Evolutionary conservation across 352 stramenopile species (phyloP).

Genomic region (Phytophthora pseudosyringae): DNA sequence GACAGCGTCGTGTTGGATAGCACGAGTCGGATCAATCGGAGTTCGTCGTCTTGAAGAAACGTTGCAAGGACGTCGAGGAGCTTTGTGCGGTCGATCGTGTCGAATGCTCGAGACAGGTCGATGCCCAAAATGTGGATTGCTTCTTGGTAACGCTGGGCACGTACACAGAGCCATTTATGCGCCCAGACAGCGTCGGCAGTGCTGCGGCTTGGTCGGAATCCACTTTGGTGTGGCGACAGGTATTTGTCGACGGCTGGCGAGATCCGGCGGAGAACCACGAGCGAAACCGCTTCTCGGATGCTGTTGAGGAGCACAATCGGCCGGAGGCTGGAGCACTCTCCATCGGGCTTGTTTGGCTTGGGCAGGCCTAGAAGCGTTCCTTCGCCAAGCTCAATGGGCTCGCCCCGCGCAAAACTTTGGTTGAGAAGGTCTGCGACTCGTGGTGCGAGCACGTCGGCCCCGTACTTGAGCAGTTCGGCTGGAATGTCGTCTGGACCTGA

Average conservation of each 20-base stretch:
- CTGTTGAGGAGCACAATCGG: constrained; percentile 11
- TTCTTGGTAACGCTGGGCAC: constrained; percentile 5
- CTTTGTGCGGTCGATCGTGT: constrained; percentile 10
- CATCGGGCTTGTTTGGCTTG: constrained; percentile 7
- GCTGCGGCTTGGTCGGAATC: constrained; percentile 5
- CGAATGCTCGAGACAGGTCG: constrained; percentile 17
- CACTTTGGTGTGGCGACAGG: constrained; percentile 7
- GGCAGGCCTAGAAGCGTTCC: background rate
- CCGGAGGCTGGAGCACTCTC: constrained; percentile 9
- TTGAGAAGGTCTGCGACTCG: background rate
- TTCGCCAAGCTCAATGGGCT: background rate
- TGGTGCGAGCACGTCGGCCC: background rate
- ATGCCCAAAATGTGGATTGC: constrained; percentile 9
- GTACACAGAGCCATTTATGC: constrained; percentile 7
- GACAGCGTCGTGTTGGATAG: constrained; percentile 5
- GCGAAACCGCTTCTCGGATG: constrained; percentile 10
- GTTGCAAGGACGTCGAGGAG: background rate
- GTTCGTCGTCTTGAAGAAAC: background rate
- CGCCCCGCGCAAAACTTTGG: background rate
- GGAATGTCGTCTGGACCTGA: constrained; percentile 2
- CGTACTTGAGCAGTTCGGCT: constrained; percentile 1
- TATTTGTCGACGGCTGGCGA: constrained; percentile 1
- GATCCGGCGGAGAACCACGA: constrained; percentile 1
- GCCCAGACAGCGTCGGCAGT: constrained; percentile 13
- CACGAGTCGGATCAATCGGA: background rate